Percentiles rank a stretch among this genome's conserved stretches.
These are phyloP conservation scores for Rhynchosporium agropyri DNA, from an alignment of 2,329 filamentous ascomycete species.

Conservation along the genomic window DNA sequence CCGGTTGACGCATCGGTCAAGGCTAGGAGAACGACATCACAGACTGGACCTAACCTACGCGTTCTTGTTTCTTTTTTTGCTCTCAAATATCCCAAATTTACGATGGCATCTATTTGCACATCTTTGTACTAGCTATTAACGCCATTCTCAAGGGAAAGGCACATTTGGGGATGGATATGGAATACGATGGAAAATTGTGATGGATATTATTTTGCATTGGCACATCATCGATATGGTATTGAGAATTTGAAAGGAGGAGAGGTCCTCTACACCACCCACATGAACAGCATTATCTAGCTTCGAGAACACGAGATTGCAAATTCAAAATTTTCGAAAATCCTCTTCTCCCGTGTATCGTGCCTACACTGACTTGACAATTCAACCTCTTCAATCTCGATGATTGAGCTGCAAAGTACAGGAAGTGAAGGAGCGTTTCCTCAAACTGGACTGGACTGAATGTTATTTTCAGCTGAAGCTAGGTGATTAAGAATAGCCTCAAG, in stretches of 20 bases:
- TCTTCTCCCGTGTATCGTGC: too few species aligned
- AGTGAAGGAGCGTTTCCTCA: too few species aligned
- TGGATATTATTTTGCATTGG: slow-evolving; percentile 9
- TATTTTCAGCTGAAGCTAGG: too few species aligned
- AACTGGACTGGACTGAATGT: too few species aligned
- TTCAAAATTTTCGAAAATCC: not conserved
- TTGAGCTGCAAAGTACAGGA: too few species aligned
- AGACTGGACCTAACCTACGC: not conserved
- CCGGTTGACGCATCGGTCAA: not conserved
- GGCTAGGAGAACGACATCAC: too few species aligned
- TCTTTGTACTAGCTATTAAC: not conserved
- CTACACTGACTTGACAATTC: not conserved
- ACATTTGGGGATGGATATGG: slow-evolving; percentile 1
- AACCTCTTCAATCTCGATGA: not conserved
- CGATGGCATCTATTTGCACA: not conserved
- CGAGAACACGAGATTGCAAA: not conserved
- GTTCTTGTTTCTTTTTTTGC: not conserved
- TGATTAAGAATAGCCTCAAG: too few species aligned
- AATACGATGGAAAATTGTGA: not conserved
- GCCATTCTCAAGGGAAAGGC: not conserved
- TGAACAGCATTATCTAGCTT: slow-evolving; percentile 1
- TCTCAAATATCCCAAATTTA: not conserved
- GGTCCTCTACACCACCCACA: slow-evolving; percentile 10
- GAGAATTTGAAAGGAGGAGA: not conserved
- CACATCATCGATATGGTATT: not conserved